These are phyloP conservation scores for Microdochium trichocladiopsis DNA, from an alignment of 2,329 filamentous ascomycete species.

Conservation along the genomic window DNA sequence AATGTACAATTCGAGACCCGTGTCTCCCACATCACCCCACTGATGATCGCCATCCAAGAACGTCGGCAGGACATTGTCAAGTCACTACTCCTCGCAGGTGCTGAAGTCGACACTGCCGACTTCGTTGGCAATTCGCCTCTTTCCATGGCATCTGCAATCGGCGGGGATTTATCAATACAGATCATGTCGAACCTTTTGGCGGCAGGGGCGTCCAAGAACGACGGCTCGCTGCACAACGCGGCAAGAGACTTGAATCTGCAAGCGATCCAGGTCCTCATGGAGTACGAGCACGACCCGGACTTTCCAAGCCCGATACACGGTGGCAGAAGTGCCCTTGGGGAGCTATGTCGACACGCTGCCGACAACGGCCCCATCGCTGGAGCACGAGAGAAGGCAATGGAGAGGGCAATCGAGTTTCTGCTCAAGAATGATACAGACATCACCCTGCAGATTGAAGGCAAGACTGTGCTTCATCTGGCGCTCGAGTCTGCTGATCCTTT, in stretches of 20 bases:
- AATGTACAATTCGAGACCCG: slow-evolving; percentile 50
- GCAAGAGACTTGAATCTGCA: slow-evolving; percentile 50
- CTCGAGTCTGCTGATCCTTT: slow-evolving; percentile 50
- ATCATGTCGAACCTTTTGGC: slow-evolving; percentile 49
- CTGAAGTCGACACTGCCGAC: slow-evolving; percentile 53
- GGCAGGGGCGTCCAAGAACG: slow-evolving; percentile 50
- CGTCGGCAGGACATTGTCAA: slow-evolving; percentile 51
- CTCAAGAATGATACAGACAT: slow-evolving; percentile 51
- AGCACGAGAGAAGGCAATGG: slow-evolving; percentile 44
- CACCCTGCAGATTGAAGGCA: slow-evolving; percentile 46
- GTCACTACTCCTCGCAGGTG: slow-evolving; percentile 47
- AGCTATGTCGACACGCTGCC: slow-evolving; percentile 52
- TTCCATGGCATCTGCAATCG: slow-evolving; percentile 49
- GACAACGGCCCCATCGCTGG: slow-evolving; percentile 34
- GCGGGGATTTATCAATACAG: slow-evolving; percentile 42
- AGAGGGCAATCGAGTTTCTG: slow-evolving; percentile 48
- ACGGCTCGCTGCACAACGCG: slow-evolving; percentile 61
- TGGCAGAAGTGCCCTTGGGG: slow-evolving; percentile 56
- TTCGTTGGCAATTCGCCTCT: slow-evolving; percentile 50
- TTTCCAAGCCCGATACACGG: slow-evolving; percentile 57
- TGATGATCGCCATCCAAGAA: slow-evolving; percentile 52
- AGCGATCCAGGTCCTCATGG: slow-evolving; percentile 48
- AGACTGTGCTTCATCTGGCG: slow-evolving; percentile 52
- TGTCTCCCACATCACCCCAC: slow-evolving; percentile 44
- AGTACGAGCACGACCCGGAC: slow-evolving; percentile 55